Conservation (phyloP, 352 stramenopile genomes). For the Phytophthora citrophthora region DNA sequence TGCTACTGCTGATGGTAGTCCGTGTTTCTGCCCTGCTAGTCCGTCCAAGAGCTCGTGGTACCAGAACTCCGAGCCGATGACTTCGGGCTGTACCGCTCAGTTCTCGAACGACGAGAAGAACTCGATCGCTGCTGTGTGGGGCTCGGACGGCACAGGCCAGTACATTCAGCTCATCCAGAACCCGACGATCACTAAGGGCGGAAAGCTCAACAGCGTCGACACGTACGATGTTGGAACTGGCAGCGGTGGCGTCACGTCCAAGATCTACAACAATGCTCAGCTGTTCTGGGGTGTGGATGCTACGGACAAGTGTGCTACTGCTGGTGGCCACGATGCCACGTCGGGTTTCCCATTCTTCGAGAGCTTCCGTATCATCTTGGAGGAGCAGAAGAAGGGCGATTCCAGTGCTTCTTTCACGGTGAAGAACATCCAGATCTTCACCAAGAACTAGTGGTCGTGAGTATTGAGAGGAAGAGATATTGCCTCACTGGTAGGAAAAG, state of each 20-base stretch:
- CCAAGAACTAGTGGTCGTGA: slow-evolving; percentile 45
- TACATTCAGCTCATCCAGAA: slow-evolving; percentile 81
- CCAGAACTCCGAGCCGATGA: slow-evolving; percentile 64
- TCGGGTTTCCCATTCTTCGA: slow-evolving; percentile 84
- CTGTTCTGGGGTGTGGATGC: slow-evolving; percentile 70
- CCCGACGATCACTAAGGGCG: slow-evolving; percentile 65
- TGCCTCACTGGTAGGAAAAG: not conserved
- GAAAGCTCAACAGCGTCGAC: slow-evolving; percentile 53
- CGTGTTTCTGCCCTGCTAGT: slow-evolving; percentile 63
- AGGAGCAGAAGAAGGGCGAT: slow-evolving; percentile 82
- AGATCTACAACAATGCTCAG: slow-evolving; percentile 84
- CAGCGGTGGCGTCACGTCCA: slow-evolving; percentile 50
- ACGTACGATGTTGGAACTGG: slow-evolving; percentile 69
- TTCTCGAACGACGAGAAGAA: slow-evolving; percentile 64
- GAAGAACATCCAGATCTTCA: slow-evolving; percentile 81
- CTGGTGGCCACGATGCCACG: slow-evolving; percentile 62
- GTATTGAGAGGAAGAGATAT: slow-evolving; percentile 1
- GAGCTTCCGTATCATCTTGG: slow-evolving; percentile 72
- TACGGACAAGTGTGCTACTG: slow-evolving; percentile 42
- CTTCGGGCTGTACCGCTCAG: slow-evolving; percentile 69
- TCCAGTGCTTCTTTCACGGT: slow-evolving; percentile 72
- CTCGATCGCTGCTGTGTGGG: slow-evolving; percentile 74
- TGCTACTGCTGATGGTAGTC: slow-evolving; percentile 37
- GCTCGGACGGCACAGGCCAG: slow-evolving; percentile 60
- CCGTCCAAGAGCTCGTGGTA: slow-evolving; percentile 62